Conservation (phyloP, 129 eudicot species). For the Flaveria sonorensis region DNA sequence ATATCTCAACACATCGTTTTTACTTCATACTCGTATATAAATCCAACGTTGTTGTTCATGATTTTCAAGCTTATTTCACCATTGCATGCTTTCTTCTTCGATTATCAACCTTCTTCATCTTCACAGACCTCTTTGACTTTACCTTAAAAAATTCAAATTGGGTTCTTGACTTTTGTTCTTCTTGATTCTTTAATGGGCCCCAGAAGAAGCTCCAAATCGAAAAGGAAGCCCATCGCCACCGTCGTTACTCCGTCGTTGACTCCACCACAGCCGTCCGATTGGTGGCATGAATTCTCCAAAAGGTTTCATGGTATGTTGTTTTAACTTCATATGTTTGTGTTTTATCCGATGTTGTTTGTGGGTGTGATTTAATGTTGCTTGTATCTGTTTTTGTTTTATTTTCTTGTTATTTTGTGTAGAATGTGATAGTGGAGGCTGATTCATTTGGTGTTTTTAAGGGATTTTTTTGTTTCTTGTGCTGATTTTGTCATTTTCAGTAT, state of each 20-base stretch:
- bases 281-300: slow-evolving; percentile 64
- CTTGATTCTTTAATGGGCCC: slow-evolving; percentile 49
- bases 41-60: background rate
- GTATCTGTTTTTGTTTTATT: slow-evolving; percentile 16
- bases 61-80: slow-evolving; percentile 9
- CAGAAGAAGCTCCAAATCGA: slow-evolving; percentile 40
- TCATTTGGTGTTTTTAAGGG: slow-evolving; percentile 20
- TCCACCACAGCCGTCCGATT: slow-evolving; percentile 44
- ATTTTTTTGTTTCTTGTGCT: slow-evolving; percentile 13
- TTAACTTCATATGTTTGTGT: slow-evolving; percentile 6
- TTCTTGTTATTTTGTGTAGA: slow-evolving; percentile 16
- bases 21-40: slow-evolving; percentile 2
- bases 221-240: slow-evolving; percentile 39
- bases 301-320: slow-evolving; percentile 48
- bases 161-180: slow-evolving; percentile 27
- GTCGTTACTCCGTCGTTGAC: slow-evolving; percentile 20
- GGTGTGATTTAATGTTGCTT: slow-evolving; percentile 15
- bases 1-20: background rate
- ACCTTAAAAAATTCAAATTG: background rate
- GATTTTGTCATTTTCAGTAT: background rate
- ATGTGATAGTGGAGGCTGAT: slow-evolving; percentile 24
- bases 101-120: background rate
- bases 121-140: slow-evolving; percentile 21
- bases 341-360: slow-evolving; percentile 21
- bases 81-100: slow-evolving; percentile 17